Base-by-base conservation (phyloP, 768 basidiomycete species). In the Leccinum subtestaceum region DNA sequence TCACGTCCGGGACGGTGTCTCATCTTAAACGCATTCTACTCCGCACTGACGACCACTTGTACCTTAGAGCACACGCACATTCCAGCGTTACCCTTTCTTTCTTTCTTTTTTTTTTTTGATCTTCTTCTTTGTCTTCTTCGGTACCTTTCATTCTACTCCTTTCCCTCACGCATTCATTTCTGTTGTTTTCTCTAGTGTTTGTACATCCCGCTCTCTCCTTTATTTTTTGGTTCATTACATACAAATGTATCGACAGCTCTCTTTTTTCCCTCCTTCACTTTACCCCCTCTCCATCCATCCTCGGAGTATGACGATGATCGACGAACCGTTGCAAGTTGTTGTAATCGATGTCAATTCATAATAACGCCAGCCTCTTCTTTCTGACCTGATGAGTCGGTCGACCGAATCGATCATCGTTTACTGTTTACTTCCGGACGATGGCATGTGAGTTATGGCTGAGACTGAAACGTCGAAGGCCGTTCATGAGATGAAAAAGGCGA, bases 191-290 rank as follows among this genome's bases (percentile, higher is more conserved):
- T 19, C 36, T 70, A 63, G 57, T 52, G 54, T 31, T 60, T 56
- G 48, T 36, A 31, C 45, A 43, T 43, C 47, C 34, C 31, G 51
- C 19, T 64, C 47, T 53, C 31, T 60, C 46, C 32, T 31, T 43
- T 40, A 8, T 32, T 40, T 40, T 40, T 40, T n/a, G 17, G 17
- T 40, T 40, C n/a, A 19, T 43, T 19, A 19, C 29, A 56, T 59
- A n/a, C 36, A 67, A 13, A 13, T 74, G 71, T 72, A 72, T 72
- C 63, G 53, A 68, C 69, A 70, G 60, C 48, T 12, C 32, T 46
- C 32, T 57, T 63, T 43, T n/a, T n/a, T 6, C 1, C 38, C 8
- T n/a, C 17, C 17, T n/a, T 54, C 55, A 49, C 45, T 23, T 55
- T 53, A 52, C 8, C 7, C 31, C 48, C 23, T 27, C 40, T 43